Percentiles rank a stretch among this genome's conserved stretches.
These are phyloP conservation scores for Rhodotorula graminis DNA, from an alignment of 768 basidiomycete genomes.

Conservation along the genomic window DNA sequence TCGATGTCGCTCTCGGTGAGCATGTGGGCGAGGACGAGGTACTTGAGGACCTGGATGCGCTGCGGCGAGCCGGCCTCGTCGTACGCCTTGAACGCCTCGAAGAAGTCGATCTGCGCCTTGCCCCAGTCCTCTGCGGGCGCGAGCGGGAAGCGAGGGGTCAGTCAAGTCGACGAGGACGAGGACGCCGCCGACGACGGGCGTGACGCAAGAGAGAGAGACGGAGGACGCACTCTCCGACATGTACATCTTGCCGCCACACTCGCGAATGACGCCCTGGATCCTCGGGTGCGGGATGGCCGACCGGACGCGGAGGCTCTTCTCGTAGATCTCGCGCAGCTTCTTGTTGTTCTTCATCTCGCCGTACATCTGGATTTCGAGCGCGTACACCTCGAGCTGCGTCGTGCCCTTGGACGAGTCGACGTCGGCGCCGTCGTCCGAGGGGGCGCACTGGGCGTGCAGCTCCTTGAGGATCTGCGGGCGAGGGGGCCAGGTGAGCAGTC, in stretches of 20 bases:
- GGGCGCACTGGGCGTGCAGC: conserved; percentile 57
- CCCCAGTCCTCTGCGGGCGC: conserved; percentile 76
- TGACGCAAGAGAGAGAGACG: background rate
- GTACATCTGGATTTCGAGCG: conserved; percentile 99
- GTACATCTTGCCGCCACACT: conserved; percentile 99
- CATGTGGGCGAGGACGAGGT: conserved; percentile 96
- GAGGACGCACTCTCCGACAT: conserved; percentile 84
- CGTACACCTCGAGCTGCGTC: conserved; percentile 90
- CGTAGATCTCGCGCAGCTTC: conserved; percentile 98
- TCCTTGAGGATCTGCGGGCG: conserved; percentile 26
- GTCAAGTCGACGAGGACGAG: too few relatives aligned
- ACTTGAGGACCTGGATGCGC: conserved; percentile 95
- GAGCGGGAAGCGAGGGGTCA: background rate
- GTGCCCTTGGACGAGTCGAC: conserved; percentile 86
- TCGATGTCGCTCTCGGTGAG: conserved; percentile 96
- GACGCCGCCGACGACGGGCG: too few relatives aligned
- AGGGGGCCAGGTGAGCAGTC: background rate
- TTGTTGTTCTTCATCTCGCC: conserved; percentile 92
- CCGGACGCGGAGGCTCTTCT: conserved; percentile 83
- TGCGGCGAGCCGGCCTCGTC: conserved; percentile 97
- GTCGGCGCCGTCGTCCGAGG: conserved; percentile 68
- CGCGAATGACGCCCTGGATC: conserved; percentile 98
- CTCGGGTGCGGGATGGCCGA: conserved; percentile 96
- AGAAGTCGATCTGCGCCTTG: conserved; percentile 94
- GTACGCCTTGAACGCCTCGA: conserved; percentile 97